Evolutionary conservation across 2,329 filamentous ascomycete species (phyloP), one percentile per base, ranked within the genome.

Genomic region (Cordyceps tenuipes): DNA sequence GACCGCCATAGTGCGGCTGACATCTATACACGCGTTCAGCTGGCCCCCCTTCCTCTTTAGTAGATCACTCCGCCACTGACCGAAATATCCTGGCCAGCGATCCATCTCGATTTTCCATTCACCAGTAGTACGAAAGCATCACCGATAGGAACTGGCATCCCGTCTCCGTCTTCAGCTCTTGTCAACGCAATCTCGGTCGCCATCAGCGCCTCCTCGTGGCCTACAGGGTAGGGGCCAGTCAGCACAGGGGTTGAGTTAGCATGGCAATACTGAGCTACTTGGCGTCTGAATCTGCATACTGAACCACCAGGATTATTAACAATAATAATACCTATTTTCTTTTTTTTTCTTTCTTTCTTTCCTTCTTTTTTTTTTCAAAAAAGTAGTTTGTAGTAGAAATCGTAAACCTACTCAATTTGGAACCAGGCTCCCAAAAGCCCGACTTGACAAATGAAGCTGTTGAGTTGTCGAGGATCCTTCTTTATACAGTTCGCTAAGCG

Each of bases 71-170:
- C 74, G 21, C 72, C 74, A 51, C 69, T 75, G 43, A 72, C 73
- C 1, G 68, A 71, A 61, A 77, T 73, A 36, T 66, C 70, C 68
- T 77, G 75, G 8, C 71, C 76, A 0, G 76, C 77, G n/a, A 78
- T 73, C 76, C 76, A 78, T 5, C 76, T 65, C 31, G 69, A 71
- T 60, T 73, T 72, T 61, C 76, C 72, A 8, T 66, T 71, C 1
- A 68, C 73, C 3, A 78, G 58, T 49, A 77, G 61, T 29, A 76
- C 61, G 29, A 74, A 72, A 0, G 73, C 74, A 62, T 79, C 76
- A 0, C 72, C 77, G 47, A 79, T 68, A 58, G 79, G 77, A 19
- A 72, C 71, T 3, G 67, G 59, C 0, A 67, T 72, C 0, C 75
- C 76, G 1, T 69, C 49, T 0, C 73, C 62, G n/a, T 70, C 63